Base-by-base conservation (phyloP, 2,329 filamentous ascomycete genomes). In the Scopulariopsis brevicaulis region DNA sequence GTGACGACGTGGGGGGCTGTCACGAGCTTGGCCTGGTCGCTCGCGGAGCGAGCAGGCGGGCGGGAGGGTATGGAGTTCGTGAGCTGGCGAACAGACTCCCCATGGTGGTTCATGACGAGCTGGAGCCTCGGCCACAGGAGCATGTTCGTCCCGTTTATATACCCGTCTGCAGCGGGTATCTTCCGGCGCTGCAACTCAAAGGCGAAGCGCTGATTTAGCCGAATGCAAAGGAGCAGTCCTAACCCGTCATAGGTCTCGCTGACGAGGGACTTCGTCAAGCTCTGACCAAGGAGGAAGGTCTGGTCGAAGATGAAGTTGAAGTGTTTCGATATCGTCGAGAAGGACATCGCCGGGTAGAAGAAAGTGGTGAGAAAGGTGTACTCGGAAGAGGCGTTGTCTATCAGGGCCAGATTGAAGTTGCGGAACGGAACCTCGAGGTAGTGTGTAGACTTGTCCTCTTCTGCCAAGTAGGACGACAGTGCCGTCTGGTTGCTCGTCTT, bases 141-240 rank as follows among this genome's bases (percentile, higher is more conserved):
- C 90, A 99, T 99, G 67, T 88, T 92, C 5, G 90, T 96, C 53
- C 85, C 92, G 69, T 99, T 99, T 68, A 96, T 86, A 68, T 99
- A 99, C 46, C 84, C 81, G 67, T 99, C 94, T 1, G 90, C 85
- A 5, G 90, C 86, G 0, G 94, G 94, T 1, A 97, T 84, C 68
- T 95, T 93, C 58, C 93, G 85, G 12, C 93, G 83, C 70, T 99
- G 94, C 37, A 97, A 79, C 70, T 96, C 90, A 68, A 99, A 99
- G 18, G 94, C 92, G 60, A 93, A 86, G 64, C 94, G 90, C 68
- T 97, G 94, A 65, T 96, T 99, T 18, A 99, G 74, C 6, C 94
- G 85, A 35, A 99, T 92, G 67, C 90, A 94, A n/a, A 97, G 79
- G 8, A 99, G 77, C 11, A 96, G 77, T 3, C 94, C 94, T 0